These are phyloP conservation scores for Oxytropis ochrocephala DNA, from an alignment of 306 rosid genomes.

Conservation along the genomic window DNA sequence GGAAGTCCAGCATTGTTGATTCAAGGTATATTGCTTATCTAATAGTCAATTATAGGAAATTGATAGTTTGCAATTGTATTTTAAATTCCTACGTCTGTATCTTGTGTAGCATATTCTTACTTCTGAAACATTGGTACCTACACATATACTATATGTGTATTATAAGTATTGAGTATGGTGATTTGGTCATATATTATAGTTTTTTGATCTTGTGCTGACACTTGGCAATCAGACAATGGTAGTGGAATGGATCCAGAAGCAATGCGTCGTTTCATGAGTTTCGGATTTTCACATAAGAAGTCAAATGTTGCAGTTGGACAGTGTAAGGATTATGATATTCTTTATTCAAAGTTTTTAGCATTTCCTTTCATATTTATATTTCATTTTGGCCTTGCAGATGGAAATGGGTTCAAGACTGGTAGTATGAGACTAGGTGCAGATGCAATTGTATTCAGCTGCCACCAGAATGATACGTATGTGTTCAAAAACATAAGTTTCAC, in stretches of 20 bases:
- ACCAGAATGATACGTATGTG: constrained; percentile 47
- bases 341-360: constrained; percentile 1
- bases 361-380: constrained; percentile 23
- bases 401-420: constrained; percentile 98
- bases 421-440: constrained; percentile 97
- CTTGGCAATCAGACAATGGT: constrained; percentile 64
- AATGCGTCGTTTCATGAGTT: constrained; percentile 86
- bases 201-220: constrained; percentile 11
- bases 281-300: constrained; percentile 83
- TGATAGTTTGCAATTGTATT: neutral
- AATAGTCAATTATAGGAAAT: neutral
- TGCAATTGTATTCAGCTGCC: constrained; percentile 78
- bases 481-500: neutral
- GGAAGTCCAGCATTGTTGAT: constrained; percentile 71
- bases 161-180: neutral
- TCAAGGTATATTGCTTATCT: constrained; percentile 52
- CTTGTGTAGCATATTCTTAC: neutral
- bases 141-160: too few relatives aligned
- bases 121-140: neutral
- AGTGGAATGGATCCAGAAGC: constrained; percentile 85
- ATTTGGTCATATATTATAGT: neutral
- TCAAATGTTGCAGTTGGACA: constrained; percentile 70
- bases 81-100: constrained; percentile 9
- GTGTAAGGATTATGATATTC: constrained; percentile 49
- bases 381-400: constrained; percentile 62